These are phyloP conservation scores for Carnegiea gigantea DNA, from an alignment of 179 eudicot genomes.

Conservation along the genomic window DNA sequence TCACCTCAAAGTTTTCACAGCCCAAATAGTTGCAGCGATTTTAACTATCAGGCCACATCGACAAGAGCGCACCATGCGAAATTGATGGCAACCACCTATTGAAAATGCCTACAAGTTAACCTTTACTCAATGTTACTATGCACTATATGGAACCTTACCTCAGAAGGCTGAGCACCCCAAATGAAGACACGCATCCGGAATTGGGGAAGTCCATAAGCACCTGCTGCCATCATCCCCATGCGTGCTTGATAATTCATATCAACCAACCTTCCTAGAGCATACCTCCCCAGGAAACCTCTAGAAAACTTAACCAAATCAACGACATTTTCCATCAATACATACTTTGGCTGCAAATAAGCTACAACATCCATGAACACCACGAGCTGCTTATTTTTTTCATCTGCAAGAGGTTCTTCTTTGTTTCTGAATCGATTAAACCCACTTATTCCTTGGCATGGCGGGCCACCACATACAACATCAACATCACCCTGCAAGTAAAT, in stretches of 20 bases:
- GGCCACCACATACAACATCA: constrained; percentile 79
- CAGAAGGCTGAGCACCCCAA: constrained; percentile 62
- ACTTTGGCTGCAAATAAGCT: constrained; percentile 52
- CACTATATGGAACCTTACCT: constrained; percentile 34
- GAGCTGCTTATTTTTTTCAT: constrained; percentile 56
- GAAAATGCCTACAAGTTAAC: not conserved
- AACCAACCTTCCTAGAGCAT: constrained; percentile 69
- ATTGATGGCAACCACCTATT: too few species aligned
- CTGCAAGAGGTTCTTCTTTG: constrained; percentile 46
- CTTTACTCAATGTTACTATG: not conserved
- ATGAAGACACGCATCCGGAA: constrained; percentile 66
- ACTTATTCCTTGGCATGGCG: constrained; percentile 93
- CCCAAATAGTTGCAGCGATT: too few species aligned
- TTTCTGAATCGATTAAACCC: constrained; percentile 75
- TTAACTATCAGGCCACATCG: too few species aligned
- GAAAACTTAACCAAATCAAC: constrained; percentile 61
- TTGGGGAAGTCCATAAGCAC: constrained; percentile 76
- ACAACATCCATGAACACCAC: constrained; percentile 71
- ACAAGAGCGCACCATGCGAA: too few species aligned
- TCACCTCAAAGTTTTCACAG: too few species aligned
- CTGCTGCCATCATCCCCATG: constrained; percentile 81
- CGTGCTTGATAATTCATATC: constrained; percentile 68
- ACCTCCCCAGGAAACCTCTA: constrained; percentile 46
- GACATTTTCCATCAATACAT: constrained; percentile 74
- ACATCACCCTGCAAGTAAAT: constrained; percentile 54